Conservation (phyloP, 768 basidiomycete genomes). For the Mrakia gelida region DNA sequence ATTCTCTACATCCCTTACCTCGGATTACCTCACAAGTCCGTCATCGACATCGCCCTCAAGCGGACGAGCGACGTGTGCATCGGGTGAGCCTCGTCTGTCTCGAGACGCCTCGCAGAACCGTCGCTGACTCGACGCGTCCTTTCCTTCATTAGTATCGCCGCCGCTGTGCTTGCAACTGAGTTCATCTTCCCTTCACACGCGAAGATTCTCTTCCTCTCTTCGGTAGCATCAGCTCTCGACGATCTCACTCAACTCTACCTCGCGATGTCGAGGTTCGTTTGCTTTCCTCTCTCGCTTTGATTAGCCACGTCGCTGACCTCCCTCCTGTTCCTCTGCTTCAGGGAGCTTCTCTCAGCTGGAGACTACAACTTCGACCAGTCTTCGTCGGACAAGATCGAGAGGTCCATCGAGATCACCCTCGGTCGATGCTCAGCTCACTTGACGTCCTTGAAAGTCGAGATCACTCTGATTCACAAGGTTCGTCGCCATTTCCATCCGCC, state of each 20-base stretch:
- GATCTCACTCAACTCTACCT: conserved; percentile 30
- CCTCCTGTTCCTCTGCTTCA: not conserved
- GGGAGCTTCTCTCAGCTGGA: not conserved
- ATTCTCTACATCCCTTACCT: conserved; percentile 44
- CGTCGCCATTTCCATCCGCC: not conserved
- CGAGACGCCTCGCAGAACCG: not conserved
- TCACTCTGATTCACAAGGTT: conserved; percentile 30
- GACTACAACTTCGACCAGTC: not conserved
- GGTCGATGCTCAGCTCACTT: conserved; percentile 8
- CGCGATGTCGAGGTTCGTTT: conserved; percentile 1
- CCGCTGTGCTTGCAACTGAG: conserved; percentile 42
- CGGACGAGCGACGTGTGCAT: conserved; percentile 23
- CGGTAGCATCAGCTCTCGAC: conserved; percentile 22
- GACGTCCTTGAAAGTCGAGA: conserved; percentile 39
- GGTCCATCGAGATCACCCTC: conserved; percentile 14
- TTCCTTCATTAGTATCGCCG: conserved; percentile 37
- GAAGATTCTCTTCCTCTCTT: conserved; percentile 11
- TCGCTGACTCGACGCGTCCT: not conserved
- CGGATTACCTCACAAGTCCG: conserved; percentile 32
- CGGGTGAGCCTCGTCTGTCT: conserved; percentile 1
- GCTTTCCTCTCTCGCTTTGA: not conserved
- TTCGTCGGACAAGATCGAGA: conserved; percentile 12
- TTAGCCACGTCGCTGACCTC: not conserved
- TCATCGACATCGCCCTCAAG: conserved; percentile 38
- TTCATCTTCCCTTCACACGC: conserved; percentile 40